Evolutionary conservation across 2,329 filamentous ascomycete species (phyloP), one percentile per base, ranked within the genome.

Genomic region (Botrytis pseudocinerea): DNA sequence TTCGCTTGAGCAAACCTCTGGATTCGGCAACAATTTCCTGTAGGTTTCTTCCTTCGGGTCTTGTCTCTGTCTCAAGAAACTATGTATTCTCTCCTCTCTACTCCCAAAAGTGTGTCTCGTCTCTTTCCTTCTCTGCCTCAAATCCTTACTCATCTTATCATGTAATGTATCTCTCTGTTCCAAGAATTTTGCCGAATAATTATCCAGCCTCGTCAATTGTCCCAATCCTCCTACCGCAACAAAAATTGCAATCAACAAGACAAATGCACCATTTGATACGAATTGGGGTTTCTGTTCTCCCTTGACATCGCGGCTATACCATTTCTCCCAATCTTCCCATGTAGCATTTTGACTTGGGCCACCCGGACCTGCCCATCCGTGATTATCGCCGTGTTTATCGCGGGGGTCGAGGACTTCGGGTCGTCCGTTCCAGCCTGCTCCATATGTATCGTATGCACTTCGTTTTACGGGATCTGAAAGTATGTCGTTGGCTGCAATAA

Each of bases 291-390:
- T 83, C 77, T 89, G 88, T 76, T 71, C 75, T 82, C 84, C 76
- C 81, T 81, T 79, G 82, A 78, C 84, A 66, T 85, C 82, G 79
- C 85, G 82, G 48, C 89, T 85, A 78, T 93, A 88, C 91, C 92
- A 97, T 62, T 87, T 87, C 83, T 97, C 93, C 95, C 95, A 98
- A 81, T 99, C 96, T 81, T 99, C 96, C 96, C 96, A 99, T 0
- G 96, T 98, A 0, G 94, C 96, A 81, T 98, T 98, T 77, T 85
- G 82, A 79, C 85, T 88, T 66, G 91, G 88, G 4, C 86, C 81
- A 28, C 75, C 70, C 10, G 78, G 77, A 16, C 76, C 75, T 8
- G 75, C 76, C 79, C 80, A 80, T 10, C 77, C 78, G 73, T 73
- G 71, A 16, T 71, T 75, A 38, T 70, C 69, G 16, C 73, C 66